phyloP scores from a whole-genome alignment of 768 basidiomycete genomes.

The Leucosporidium creatinivorum region DNA sequence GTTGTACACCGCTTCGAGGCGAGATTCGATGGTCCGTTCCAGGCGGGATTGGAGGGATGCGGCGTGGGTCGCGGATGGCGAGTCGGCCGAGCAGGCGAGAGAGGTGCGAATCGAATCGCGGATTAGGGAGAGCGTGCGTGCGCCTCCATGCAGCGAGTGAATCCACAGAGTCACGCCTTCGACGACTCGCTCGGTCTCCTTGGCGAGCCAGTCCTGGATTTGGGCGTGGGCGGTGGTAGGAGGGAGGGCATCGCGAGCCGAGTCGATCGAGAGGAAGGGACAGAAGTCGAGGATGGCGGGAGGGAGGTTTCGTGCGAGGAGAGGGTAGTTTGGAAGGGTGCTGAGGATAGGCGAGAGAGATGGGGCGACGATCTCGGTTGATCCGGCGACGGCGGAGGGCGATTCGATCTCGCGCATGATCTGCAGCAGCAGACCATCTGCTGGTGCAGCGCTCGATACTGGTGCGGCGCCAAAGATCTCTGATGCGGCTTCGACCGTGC shows the following conservation, averaged over 20 bases:
- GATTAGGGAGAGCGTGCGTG: conserved; percentile 10
- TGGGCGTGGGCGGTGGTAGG: not conserved
- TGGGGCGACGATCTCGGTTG: not conserved
- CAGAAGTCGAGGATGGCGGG: conserved; percentile 25
- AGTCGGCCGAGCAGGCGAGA: not conserved
- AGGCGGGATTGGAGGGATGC: not conserved
- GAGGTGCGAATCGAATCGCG: not conserved
- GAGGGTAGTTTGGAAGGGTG: conserved; percentile 31
- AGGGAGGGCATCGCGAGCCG: not conserved
- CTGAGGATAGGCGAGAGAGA: conserved; percentile 23
- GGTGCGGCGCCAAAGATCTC: conserved; percentile 4
- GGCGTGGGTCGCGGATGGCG: not conserved
- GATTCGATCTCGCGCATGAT: conserved; percentile 17
- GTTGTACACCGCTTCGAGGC: conserved; percentile 20
- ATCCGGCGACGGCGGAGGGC: not conserved
- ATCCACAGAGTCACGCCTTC: conserved; percentile 10
- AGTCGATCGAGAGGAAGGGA: conserved; percentile 17
- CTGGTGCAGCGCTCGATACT: not conserved
- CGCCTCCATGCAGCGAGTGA: conserved; percentile 8
- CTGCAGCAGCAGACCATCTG: conserved; percentile 14
- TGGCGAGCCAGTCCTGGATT: conserved; percentile 20
- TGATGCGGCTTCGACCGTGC: conserved; percentile 20
- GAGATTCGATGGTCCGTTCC: conserved; percentile 5
- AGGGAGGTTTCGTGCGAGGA: conserved; percentile 33
- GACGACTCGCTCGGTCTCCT: conserved; percentile 12